Base-by-base conservation (phyloP, 331 rosid species). In the Acacia concinna region DNA sequence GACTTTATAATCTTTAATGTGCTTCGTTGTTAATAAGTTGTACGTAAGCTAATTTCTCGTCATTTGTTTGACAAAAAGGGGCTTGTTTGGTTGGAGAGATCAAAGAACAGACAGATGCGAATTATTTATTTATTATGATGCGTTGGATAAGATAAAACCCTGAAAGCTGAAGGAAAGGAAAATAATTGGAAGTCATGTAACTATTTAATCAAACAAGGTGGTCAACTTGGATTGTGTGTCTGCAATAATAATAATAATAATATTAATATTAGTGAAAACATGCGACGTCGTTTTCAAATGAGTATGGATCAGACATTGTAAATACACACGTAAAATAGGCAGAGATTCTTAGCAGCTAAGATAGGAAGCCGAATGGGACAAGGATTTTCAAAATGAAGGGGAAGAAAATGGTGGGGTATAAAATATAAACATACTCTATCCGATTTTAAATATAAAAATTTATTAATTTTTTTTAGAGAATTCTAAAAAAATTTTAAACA, bases 201-300 rank as follows among this genome's bases (percentile, higher is more conserved):
- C 68, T 75, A 52, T 52, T 52, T 52, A 44, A 79, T 71, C 4
- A 46, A 27, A 21, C 46, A 51, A 44, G 67, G 31, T 75, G 67
- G 64, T 79, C 76, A 72, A 77, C 81, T 83, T 83, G 76, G 34
- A 72, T 56, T 82, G 73, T 59, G 52, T 71, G 32, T 75, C 3
- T 28, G 46, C 54, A 37, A 41, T 38, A 1, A 38, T n/a, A n/a
- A n/a, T n/a, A n/a, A n/a, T n/a, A n/a, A n/a, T n/a, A n/a, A n/a
- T n/a, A n/a, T n/a, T n/a, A n/a, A n/a, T 18, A n/a, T 38, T 52
- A 18, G 10, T 54, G 54, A 64, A 54, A 54, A n/a, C 21, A 49
- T 2, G 71, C 5, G 52, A n/a, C 28, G 54, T 41, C 15, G 17
- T 38, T 20, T 21, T 9, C 23, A 43, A 78, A 85, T 37, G 79